These are phyloP conservation scores for Chlorella ohadii DNA, from an alignment of 139 green algal species.

Conservation along the genomic window DNA sequence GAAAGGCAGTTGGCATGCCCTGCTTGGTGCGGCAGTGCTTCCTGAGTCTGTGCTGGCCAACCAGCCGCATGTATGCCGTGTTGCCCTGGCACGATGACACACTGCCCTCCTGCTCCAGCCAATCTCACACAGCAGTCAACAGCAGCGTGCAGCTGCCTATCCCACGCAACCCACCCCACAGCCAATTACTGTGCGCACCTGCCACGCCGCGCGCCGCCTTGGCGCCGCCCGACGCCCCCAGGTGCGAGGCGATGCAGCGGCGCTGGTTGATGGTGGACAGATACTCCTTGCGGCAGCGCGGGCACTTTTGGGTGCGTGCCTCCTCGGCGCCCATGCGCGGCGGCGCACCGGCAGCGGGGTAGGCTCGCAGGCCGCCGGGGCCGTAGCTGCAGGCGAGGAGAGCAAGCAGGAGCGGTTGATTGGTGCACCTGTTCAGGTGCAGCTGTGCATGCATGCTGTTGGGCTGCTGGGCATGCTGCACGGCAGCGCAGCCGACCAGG, in stretches of 20 bases:
- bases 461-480: too few relatives aligned
- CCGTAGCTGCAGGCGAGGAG: neutral
- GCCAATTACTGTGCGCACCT: neutral
- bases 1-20: too few relatives aligned
- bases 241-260: slow-evolving; percentile 33
- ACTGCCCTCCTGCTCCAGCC: too few relatives aligned
- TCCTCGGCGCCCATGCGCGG: neutral
- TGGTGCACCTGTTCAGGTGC: too few relatives aligned
- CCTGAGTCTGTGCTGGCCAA: too few relatives aligned
- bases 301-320: slow-evolving; percentile 23
- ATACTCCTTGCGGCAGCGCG: slow-evolving; percentile 36
- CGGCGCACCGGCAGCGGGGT: neutral
- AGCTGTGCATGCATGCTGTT: neutral
- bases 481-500: too few relatives aligned
- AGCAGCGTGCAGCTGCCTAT: too few relatives aligned
- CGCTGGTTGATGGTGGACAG: slow-evolving; percentile 41
- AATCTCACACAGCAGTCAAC: too few relatives aligned
- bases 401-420: neutral
- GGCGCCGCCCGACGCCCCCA: slow-evolving; percentile 4
- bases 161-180: too few relatives aligned
- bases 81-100: too few relatives aligned
- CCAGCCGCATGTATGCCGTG: too few relatives aligned
- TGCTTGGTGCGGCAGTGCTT: too few relatives aligned
- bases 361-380: neutral
- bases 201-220: neutral